A percentile compares a stretch with the other conserved stretches of the same genome.
phyloP scores from a whole-genome alignment of 305 asterid species.

The Fraxinus floribunda region DNA sequence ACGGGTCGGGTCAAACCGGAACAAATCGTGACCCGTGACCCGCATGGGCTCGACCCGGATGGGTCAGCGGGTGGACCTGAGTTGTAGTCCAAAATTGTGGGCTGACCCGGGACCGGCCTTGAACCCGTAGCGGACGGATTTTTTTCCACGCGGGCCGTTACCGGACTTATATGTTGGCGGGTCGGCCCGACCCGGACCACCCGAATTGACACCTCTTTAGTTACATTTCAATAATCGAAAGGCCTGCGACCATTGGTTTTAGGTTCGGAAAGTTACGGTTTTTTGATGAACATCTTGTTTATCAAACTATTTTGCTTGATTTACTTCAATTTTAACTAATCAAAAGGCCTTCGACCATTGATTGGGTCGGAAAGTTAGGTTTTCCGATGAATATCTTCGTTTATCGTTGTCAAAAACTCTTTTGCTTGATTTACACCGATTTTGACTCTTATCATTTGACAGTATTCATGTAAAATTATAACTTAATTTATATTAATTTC shows the following conservation, averaged over 20 bases:
- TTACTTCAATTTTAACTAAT: neutral
- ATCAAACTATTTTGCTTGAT: neutral
- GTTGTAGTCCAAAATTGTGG: too few species aligned
- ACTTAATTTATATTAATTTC: neutral
- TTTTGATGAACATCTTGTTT: neutral
- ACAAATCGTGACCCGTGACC: too few species aligned
- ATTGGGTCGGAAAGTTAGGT: neutral
- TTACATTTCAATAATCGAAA: neutral
- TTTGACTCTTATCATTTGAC: neutral
- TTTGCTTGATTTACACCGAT: neutral
- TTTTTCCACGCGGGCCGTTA: too few species aligned
- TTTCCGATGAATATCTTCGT: neutral
- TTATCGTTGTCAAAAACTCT: neutral
- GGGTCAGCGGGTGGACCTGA: too few species aligned
- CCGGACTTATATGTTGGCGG: too few species aligned
- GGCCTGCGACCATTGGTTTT: neutral
- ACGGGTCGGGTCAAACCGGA: too few species aligned
- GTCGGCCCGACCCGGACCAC: too few species aligned
- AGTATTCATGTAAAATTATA: neutral
- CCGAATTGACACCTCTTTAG: too few species aligned
- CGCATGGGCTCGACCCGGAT: too few species aligned
- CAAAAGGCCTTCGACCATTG: neutral
- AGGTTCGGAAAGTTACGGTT: neutral
- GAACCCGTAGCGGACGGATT: too few species aligned
- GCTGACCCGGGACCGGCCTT: too few species aligned